Evolutionary conservation across 495 filamentous ascomycete species (phyloP), one percentile per base, ranked within the genome.

Genomic region (Hyaloscypha finlandica): DNA sequence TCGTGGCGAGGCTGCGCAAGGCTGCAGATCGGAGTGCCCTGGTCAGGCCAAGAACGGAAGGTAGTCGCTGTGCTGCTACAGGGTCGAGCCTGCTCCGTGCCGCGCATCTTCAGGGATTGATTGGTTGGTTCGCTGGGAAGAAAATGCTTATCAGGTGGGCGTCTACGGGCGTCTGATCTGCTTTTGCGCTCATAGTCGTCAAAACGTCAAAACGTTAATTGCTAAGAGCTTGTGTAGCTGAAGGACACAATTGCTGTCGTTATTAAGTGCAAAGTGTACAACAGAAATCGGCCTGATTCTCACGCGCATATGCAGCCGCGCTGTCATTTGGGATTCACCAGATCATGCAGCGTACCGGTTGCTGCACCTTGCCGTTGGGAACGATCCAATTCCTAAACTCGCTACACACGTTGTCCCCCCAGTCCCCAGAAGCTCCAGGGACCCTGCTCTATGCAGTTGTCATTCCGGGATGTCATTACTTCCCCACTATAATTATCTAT

Each of bases 381-480:
- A 48, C 42, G 35, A 8, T 8, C 35, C 35, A 3, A 37, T 8
- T 37, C 35, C 35, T 12, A 37, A 25, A 25, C 25, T 37, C 6
- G 35, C 35, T 8, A 12, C 35, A 8, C 35, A 8, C 35, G 8
- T 37, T 37, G 35, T 12, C 35, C 42, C 16, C 11, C 42, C 19
- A 6, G 11, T 19, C 56, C 20, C 19, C 16, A 12, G 56, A 59
- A 32, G 30, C 16, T 59, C 31, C 31, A 20, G 20, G 30, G n/a
- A 19, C 56, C 29, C 30, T 59, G 30, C 56, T 33, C 33, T 57
- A 29, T 57, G 54, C 56, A 33, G 9, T 20, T 59, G 56, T 59
- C 31, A 59, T 59, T 35, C 30, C 56, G 33, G 33, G 11, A 59
- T 59, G 56, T 59, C 56, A 59, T 37, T 59, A 56, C 4, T 8